Evolutionary conservation across 2,329 filamentous ascomycete genomes (phyloP).

Genomic region (Aspergillus brasiliensis): DNA sequence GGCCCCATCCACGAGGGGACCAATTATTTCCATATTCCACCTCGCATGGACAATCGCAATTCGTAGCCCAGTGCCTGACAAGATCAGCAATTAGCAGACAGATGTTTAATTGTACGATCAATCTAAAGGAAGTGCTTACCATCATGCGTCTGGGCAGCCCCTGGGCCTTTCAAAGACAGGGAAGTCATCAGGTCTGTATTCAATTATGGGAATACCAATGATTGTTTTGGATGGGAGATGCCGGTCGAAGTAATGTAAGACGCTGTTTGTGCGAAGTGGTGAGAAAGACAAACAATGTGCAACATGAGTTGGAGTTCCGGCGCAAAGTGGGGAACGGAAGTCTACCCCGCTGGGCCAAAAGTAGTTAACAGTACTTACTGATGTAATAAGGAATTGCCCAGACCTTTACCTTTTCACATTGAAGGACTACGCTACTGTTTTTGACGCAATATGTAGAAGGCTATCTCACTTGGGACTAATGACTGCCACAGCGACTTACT

Average conservation of each 20-base stretch:
- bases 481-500: neutral
- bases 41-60: constrained; percentile 94
- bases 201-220: neutral
- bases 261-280: neutral
- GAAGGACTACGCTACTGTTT: too few species aligned
- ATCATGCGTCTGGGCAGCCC: constrained; percentile 59
- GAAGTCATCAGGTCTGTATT: constrained; percentile 47
- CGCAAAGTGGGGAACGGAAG: neutral
- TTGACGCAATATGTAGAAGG: too few species aligned
- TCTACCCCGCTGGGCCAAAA: neutral
- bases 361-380: neutral
- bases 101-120: neutral
- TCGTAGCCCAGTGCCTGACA: constrained; percentile 69
- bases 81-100: constrained; percentile 16
- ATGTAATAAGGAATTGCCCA: neutral
- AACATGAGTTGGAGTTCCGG: neutral
- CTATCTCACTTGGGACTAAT: too few species aligned
- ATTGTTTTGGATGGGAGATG: neutral
- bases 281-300: neutral
- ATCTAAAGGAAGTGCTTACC: constrained; percentile 44
- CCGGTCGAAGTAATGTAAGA: too few species aligned
- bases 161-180: constrained; percentile 64
- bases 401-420: too few species aligned
- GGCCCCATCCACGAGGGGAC: constrained; percentile 77
- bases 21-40: constrained; percentile 90